Base-by-base conservation (phyloP, 176 grass and related monocot genomes). In the Musa acuminata region DNA sequence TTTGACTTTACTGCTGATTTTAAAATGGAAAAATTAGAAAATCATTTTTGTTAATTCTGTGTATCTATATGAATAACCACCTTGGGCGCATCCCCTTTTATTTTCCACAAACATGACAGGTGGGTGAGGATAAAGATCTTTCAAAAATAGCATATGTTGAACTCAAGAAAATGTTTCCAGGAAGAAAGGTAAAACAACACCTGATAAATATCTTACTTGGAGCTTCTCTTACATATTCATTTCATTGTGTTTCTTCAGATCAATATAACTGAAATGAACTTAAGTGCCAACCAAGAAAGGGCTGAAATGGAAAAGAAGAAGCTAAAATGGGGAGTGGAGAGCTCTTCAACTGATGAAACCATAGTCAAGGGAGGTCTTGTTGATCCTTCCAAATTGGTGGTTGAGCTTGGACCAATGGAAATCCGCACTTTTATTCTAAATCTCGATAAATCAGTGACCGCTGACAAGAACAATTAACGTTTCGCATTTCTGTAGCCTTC, bases 331-430 rank as follows among this genome's bases (percentile, higher is more conserved):
- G 54, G 9, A 76, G 72, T 62, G 0, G 81, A 87, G 58, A 78
- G 73, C 2, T 75, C 78, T 1, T 9, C 64, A 0, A 49, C 35
- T 13, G 8, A 55, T 24, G 20, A 49, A 52, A 58, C n/a, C 27
- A 52, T 55, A 23, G 55, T 80, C 11, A 80, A 81, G 71, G 85
- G 85, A 51, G 55, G 78, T 25, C 73, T 78, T 20, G 85, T 87
- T 14, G 67, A 81, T 62, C 23, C 29, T 19, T 57, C 85, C 9
- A 43, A 80, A 54, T 64, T 87, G 50, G 81, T 80, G 72, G 81
- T 87, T 19, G 85, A 87, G 81, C 57, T 87, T 19, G 85, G 55
- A 49, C 81, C 85, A 11, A 87, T 87, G 85, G 85, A 87, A 57
- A 87, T 87, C 17, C 77, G 85, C 72, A 83, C 85, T 57, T 87